Evolutionary conservation across 1,139 yeast genomes (phyloP), one percentile per base, ranked within the genome.

Genomic region (Magnusiomyces suaveolens): DNA sequence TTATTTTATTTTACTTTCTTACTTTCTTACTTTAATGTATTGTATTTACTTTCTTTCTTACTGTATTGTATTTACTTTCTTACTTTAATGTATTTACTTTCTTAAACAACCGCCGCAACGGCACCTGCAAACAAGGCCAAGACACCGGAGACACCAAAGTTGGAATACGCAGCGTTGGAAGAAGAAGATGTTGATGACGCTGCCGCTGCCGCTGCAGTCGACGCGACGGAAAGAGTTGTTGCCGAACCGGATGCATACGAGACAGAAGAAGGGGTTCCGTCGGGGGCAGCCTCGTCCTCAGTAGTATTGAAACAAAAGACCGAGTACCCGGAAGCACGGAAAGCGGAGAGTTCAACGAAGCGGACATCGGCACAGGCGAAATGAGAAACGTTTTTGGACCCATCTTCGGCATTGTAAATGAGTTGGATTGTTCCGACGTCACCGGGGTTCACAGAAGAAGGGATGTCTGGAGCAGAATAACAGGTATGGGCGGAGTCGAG

Each of bases 401-500:
- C 74, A 55, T 72, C 75, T 23, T 65, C 41, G 48, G 74, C 75
- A 51, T 65, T 68, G 59, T 69, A 72, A 58, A 66, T 69, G 50
- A 71, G 66, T 62, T 72, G 75, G 57, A 72, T 67, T 36, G 76
- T 73, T 36, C 74, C 76, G 50, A 63, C 60, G 56, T 69, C 72
- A 54, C 75, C 76, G 29, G 65, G 58, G 48, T 64, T 62, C 55
- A 72, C 63, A 44, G 60, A 54, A 25, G 69, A 65, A 48, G 75
- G 73, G 54, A 62, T 69, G 52, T 72, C 74, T 50, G 75, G 75
- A 62, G 72, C 60, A 59, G 66, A 64, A 68, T 67, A 72, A 64
- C 77, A 73, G 52, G 73, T 68, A 62, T 73, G 77, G 43, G 76
- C 76, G 36, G 69, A 69, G 57, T 69, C 71, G 49, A 73, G 62